These are phyloP conservation scores for Cryptococcus neoformans DNA, from an alignment of 1,284 basidiomycete species.

Conservation along the genomic window DNA sequence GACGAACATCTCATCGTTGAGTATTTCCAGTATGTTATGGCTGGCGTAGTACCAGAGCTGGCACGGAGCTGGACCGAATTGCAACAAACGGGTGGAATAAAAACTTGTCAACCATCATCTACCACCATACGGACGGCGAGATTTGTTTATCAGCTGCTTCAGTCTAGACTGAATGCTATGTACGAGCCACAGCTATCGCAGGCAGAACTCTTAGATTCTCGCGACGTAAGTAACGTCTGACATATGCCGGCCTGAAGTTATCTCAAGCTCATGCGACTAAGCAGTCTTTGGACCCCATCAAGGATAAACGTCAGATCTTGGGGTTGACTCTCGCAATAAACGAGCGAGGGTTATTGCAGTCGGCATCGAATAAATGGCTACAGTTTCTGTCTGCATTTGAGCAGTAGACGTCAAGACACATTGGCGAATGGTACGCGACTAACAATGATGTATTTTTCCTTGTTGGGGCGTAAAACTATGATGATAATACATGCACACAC, in stretches of 20 bases:
- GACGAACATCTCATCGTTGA: neutral
- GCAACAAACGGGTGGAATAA: neutral
- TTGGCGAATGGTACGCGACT: too few relatives aligned
- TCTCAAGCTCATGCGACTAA: neutral
- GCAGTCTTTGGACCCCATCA: constrained; percentile 5
- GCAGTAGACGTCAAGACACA: too few relatives aligned
- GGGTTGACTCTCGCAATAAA: constrained; percentile 41
- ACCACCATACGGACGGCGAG: neutral
- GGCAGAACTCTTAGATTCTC: constrained; percentile 23
- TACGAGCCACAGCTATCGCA: constrained; percentile 12
- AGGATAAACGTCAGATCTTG: constrained; percentile 24
- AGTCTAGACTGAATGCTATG: constrained; percentile 11
- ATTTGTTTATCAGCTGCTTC: neutral
- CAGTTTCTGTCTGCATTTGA: constrained; percentile 56
- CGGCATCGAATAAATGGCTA: constrained; percentile 34
- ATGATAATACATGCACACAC: too few relatives aligned
- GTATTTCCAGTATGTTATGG: neutral
- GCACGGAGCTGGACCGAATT: neutral
- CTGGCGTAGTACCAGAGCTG: neutral
- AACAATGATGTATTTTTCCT: too few relatives aligned
- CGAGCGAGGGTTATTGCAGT: constrained; percentile 37
- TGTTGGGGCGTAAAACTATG: too few relatives aligned
- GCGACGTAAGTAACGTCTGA: constrained; percentile 27
- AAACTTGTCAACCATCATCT: neutral
- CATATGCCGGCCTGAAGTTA: constrained; percentile 15